Evolutionary conservation across 1,284 basidiomycete genomes (phyloP).

Genomic region (Heimioporus punctisporus): DNA sequence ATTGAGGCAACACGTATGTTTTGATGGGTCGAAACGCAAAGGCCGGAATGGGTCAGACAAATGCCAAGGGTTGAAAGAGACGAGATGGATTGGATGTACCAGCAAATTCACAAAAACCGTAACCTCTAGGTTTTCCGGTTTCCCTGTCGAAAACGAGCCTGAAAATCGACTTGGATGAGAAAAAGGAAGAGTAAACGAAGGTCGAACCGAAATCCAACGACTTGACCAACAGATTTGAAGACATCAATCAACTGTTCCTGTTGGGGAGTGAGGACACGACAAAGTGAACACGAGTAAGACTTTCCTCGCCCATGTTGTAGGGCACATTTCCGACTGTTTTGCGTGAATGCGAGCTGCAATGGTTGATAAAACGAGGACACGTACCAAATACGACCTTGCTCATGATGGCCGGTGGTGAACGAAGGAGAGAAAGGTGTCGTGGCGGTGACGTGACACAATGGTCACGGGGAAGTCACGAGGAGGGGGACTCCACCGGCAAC

Average conservation of each 20-base stretch:
- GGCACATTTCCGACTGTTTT: constrained; percentile 82
- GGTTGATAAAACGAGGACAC: constrained; percentile 5
- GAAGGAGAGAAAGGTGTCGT: not conserved
- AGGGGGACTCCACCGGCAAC: too few species aligned
- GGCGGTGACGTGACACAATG: not conserved
- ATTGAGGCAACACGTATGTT: too few species aligned
- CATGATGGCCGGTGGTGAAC: constrained; percentile 13
- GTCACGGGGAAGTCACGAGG: not conserved
- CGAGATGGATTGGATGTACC: constrained; percentile 61
- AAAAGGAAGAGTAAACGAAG: not conserved
- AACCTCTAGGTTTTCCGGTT: constrained; percentile 96
- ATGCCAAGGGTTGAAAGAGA: constrained; percentile 27
- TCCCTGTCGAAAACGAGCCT: constrained; percentile 97
- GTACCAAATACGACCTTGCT: constrained; percentile 36
- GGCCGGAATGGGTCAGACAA: constrained; percentile 42
- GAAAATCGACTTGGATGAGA: constrained; percentile 7
- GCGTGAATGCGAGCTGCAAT: constrained; percentile 3
- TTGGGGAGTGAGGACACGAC: constrained; percentile 12
- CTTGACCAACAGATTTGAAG: constrained; percentile 86
- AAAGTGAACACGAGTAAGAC: constrained; percentile 15
- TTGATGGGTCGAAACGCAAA: too few species aligned
- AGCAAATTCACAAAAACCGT: constrained; percentile 97
- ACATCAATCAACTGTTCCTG: constrained; percentile 83
- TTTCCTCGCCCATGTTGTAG: constrained; percentile 81
- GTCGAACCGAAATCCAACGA: constrained; percentile 80